Evolutionary conservation across 1,284 basidiomycete genomes (phyloP).

Genomic region (Cryptococcus amylolentus): DNA sequence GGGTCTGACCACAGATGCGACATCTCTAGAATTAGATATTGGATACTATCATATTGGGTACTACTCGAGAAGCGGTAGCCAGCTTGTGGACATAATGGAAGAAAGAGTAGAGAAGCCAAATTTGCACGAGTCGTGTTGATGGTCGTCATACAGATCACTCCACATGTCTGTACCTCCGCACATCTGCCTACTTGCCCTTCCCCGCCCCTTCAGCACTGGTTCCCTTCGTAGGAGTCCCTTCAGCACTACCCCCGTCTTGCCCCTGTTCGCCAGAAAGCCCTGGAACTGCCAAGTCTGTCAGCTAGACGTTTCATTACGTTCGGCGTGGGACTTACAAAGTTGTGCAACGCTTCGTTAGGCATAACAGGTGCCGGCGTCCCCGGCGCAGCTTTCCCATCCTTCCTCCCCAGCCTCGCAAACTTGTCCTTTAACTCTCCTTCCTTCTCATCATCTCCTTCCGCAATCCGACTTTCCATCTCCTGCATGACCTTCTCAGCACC

Average conservation of each 20-base stretch:
- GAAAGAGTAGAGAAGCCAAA: too few relatives aligned
- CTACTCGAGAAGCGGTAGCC: too few relatives aligned
- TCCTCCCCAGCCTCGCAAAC: conserved; percentile 35
- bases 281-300: conserved; percentile 45
- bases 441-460: conserved; percentile 18
- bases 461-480: conserved; percentile 69
- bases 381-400: background rate
- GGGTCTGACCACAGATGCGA: too few relatives aligned
- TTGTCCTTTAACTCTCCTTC: conserved; percentile 35
- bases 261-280: conserved; percentile 18
- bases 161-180: too few relatives aligned
- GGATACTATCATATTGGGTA: too few relatives aligned
- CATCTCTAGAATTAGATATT: too few relatives aligned
- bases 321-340: conserved; percentile 38
- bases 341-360: conserved; percentile 47
- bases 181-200: too few relatives aligned
- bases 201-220: too few relatives aligned
- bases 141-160: too few relatives aligned
- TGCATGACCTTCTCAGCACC: conserved; percentile 77
- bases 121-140: too few relatives aligned
- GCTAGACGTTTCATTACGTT: conserved; percentile 11
- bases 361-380: conserved; percentile 15
- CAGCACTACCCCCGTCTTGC: conserved; percentile 4
- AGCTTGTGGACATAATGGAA: too few relatives aligned
- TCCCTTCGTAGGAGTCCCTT: too few relatives aligned